phyloP scores from a whole-genome alignment of 2,329 filamentous ascomycete genomes.

The Ophiostoma sp. region DNA sequence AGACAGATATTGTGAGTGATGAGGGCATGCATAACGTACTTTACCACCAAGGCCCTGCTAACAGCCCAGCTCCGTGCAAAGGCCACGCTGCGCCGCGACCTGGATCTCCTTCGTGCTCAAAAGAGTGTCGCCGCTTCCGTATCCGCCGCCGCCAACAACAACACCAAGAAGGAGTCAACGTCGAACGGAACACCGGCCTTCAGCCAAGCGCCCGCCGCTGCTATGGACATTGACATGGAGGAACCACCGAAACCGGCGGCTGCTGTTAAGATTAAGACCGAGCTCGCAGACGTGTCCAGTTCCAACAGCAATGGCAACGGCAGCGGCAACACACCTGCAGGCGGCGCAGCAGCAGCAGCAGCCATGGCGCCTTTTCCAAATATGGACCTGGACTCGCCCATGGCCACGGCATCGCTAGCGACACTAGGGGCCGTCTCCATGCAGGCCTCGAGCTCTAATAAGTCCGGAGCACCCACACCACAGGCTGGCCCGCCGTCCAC shows the following conservation, averaged over 20 bases:
- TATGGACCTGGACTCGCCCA: constrained; percentile 51
- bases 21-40: neutral
- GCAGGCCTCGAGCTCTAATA: neutral
- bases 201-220: constrained; percentile 32
- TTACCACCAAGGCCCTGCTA: neutral
- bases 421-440: neutral
- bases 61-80: constrained; percentile 50
- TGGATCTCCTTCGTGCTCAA: constrained; percentile 44
- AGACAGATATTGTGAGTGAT: constrained; percentile 55
- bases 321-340: neutral
- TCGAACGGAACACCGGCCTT: constrained; percentile 21
- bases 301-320: neutral
- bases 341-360: neutral
- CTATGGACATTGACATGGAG: constrained; percentile 38
- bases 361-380: constrained; percentile 55
- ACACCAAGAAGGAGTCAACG: constrained; percentile 1
- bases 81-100: constrained; percentile 55
- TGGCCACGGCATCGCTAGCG: neutral
- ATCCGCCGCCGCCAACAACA: constrained; percentile 20
- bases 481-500: neutral
- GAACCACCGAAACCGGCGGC: neutral
- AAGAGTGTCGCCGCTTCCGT: constrained; percentile 33
- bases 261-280: constrained; percentile 39
- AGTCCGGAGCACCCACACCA: neutral
- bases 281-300: constrained; percentile 30